Conservation (phyloP, 2,329 filamentous ascomycete species). For the Hypoxylon sp. region DNA sequence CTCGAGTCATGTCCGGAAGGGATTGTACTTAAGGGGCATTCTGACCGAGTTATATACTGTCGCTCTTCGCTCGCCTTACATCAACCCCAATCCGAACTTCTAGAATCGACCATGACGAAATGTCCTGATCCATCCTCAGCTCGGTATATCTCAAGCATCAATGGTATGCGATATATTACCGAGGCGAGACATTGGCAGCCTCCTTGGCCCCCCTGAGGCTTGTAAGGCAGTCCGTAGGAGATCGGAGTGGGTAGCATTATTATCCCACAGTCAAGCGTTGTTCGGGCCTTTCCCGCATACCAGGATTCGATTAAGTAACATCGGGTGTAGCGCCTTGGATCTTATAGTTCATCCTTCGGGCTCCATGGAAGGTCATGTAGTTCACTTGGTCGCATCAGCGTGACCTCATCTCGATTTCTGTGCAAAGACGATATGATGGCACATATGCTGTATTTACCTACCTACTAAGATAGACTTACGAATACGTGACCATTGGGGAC, state of each 20-base stretch:
- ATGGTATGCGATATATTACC: constrained; percentile 34
- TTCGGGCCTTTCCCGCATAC: constrained; percentile 31
- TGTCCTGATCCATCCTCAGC: constrained; percentile 2
- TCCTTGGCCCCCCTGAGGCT: constrained; percentile 4
- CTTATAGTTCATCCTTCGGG: constrained; percentile 16
- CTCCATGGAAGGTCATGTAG: constrained; percentile 7
- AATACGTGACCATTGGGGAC: neutral
- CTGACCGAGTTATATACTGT: constrained; percentile 23
- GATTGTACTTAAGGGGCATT: neutral
- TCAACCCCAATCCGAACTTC: neutral
- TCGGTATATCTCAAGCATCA: constrained; percentile 21
- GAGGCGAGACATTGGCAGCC: neutral
- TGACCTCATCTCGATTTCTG: neutral
- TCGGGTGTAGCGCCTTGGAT: constrained; percentile 10
- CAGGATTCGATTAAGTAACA: constrained; percentile 16
- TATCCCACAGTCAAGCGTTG: constrained; percentile 4
- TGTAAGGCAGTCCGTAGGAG: neutral
- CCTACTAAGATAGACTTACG: neutral
- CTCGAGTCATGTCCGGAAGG: neutral
- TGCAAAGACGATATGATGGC: neutral
- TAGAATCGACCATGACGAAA: constrained; percentile 20
- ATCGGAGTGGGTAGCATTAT: constrained; percentile 9
- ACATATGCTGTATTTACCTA: neutral
- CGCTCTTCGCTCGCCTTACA: neutral
- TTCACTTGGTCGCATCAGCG: constrained; percentile 3